These are phyloP conservation scores for Pythium scleroteichum DNA, from an alignment of 352 stramenopile genomes.

Conservation along the genomic window DNA sequence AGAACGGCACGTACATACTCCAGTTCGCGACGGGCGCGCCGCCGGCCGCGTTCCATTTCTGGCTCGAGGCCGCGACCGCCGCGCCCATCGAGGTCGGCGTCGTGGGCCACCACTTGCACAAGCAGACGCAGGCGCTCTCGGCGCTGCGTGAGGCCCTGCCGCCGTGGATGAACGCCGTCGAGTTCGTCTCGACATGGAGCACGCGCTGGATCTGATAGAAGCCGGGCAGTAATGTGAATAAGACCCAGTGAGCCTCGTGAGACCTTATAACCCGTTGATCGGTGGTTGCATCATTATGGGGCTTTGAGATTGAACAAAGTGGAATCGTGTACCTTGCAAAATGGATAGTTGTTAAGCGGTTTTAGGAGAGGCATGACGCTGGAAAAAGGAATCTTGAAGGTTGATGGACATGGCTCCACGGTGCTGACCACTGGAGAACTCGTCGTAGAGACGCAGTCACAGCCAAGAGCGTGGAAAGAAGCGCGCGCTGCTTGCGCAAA, in stretches of 20 bases:
- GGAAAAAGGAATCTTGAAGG: constrained; percentile 9
- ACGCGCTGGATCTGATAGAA: constrained; percentile 50
- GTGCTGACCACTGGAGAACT: too few relatives aligned
- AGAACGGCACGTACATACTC: constrained; percentile 73
- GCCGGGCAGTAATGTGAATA: background rate
- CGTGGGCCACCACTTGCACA: constrained; percentile 70
- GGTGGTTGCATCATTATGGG: too few relatives aligned
- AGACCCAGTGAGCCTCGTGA: too few relatives aligned
- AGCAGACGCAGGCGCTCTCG: constrained; percentile 46
- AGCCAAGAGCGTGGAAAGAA: background rate
- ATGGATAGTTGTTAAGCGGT: background rate
- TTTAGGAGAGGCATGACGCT: constrained; percentile 6
- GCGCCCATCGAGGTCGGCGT: constrained; percentile 56
- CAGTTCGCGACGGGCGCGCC: constrained; percentile 65
- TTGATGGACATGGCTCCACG: too few relatives aligned
- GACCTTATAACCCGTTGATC: too few relatives aligned
- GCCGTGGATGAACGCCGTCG: constrained; percentile 43
- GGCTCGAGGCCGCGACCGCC: constrained; percentile 62
- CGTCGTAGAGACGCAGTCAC: background rate
- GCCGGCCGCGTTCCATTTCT: constrained; percentile 71
- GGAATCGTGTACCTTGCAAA: too few relatives aligned
- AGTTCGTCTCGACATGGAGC: constrained; percentile 60
- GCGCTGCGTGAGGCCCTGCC: constrained; percentile 48
- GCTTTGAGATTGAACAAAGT: too few relatives aligned
- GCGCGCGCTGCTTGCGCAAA: too few relatives aligned